Evolutionary conservation across 2,329 filamentous ascomycete species (phyloP), one percentile per base, ranked within the genome.

Genomic region (Phaeosphaeria sp.): DNA sequence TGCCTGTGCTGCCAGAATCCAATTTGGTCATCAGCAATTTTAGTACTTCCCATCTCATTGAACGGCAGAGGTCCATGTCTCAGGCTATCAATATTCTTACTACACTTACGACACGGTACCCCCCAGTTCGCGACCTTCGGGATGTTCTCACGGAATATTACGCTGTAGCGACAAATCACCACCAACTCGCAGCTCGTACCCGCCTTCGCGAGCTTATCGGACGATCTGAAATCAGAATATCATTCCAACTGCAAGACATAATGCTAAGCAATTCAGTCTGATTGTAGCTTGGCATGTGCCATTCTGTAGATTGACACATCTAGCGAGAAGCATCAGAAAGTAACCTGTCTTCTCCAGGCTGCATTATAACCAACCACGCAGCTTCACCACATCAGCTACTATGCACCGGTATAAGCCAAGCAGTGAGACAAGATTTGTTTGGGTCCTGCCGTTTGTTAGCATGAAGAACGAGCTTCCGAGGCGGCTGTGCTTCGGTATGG

Each of bases 61-160:
- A 30, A 6, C 25, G 46, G 15, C 27, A 27, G 17, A 27, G 18
- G 17, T 18, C 23, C 20, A 17, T 49, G 25, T 17, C 25, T 20
- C 46, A 49, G 20, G 46, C 46, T 36, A n/a, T 33, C 3, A 52
- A 47, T 48, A 52, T 50, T 20, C 42, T 56, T 13, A 56, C 54
- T 17, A 22, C 52, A 6, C 42, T 56, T 11, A 48, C 54, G 1
- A 43, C 41, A 6, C 49, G 49, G 13, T 56, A 56, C 30, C 36
- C 43, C 6, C 42, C 50, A 17, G 50, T 46, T 39, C 50, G 42
- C 21, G 36, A 27, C 15, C 42, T 53, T 25, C 42, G 50, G 46
- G 50, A 53, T 36, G 46, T 53, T 10, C 25, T 53, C 17, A 33
- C 23, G n/a, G 50, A 53, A 25, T 46, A 36, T 18, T 18, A 46